Evolutionary conservation across 768 basidiomycete species (phyloP).

Genomic region (Gymnopilus dilepis): DNA sequence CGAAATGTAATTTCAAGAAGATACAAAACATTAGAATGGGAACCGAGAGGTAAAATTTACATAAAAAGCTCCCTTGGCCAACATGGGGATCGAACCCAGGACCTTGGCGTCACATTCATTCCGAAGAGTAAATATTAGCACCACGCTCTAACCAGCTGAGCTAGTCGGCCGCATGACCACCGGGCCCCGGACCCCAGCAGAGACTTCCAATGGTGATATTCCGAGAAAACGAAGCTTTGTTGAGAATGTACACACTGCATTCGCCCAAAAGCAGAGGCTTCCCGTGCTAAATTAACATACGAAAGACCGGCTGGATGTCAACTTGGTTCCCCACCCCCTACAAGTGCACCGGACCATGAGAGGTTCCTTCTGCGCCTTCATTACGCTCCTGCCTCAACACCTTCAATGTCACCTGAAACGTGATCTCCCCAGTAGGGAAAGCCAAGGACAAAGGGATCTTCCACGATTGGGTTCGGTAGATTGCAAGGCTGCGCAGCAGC

Average conservation of each 20-base stretch:
- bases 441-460: neutral
- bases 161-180: conserved; percentile 68
- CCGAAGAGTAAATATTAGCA: conserved; percentile 59
- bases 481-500: neutral
- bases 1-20: too few species aligned
- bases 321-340: too few species aligned
- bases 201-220: too few species aligned
- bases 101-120: conserved; percentile 57
- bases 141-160: conserved; percentile 95
- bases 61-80: too few species aligned
- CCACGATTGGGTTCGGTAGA: conserved; percentile 1
- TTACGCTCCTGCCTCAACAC: neutral
- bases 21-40: too few species aligned
- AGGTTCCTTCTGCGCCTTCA: neutral
- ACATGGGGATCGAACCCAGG: conserved; percentile 83
- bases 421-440: neutral
- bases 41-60: too few species aligned
- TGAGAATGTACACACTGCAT: too few species aligned
- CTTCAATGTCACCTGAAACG: conserved; percentile 2
- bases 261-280: too few species aligned
- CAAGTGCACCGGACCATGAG: neutral
- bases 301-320: too few species aligned
- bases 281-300: too few species aligned
- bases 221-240: too few species aligned
- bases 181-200: too few species aligned